Evolutionary conservation across 1,284 basidiomycete species (phyloP).

Genomic region (Ceratobasidium sp.): DNA sequence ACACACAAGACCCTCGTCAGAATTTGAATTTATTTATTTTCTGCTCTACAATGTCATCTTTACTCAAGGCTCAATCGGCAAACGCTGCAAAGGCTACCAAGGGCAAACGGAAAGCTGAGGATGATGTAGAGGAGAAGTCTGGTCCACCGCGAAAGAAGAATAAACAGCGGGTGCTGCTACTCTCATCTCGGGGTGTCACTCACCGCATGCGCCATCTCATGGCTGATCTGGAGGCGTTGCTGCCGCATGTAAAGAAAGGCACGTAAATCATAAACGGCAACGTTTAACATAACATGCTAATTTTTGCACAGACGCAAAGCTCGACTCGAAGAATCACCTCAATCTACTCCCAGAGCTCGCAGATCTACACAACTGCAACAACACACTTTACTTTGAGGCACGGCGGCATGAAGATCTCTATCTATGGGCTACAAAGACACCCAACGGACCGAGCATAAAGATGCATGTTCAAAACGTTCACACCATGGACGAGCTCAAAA

Average conservation of each 20-base stretch:
- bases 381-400: constrained; percentile 97
- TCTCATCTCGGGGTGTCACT: constrained; percentile 95
- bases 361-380: constrained; percentile 98
- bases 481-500: constrained; percentile 99
- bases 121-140: constrained; percentile 45
- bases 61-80: constrained; percentile 72
- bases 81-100: constrained; percentile 64
- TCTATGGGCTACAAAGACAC: constrained; percentile 96
- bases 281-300: constrained; percentile 7
- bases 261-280: constrained; percentile 52
- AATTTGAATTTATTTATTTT: constrained; percentile 29
- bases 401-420: constrained; percentile 96
- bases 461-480: constrained; percentile 99
- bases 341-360: constrained; percentile 96
- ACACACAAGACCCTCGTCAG: constrained; percentile 30
- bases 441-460: constrained; percentile 97
- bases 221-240: constrained; percentile 89
- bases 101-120: constrained; percentile 51
- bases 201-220: constrained; percentile 98
- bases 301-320: constrained; percentile 81
- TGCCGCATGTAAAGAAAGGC: constrained; percentile 99
- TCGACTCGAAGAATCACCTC: constrained; percentile 97
- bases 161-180: constrained; percentile 89
- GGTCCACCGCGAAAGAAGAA: constrained; percentile 69
- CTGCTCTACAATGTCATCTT: constrained; percentile 67